Conservation (phyloP, 345 rosid genomes). For the Euclidium syriacum region DNA sequence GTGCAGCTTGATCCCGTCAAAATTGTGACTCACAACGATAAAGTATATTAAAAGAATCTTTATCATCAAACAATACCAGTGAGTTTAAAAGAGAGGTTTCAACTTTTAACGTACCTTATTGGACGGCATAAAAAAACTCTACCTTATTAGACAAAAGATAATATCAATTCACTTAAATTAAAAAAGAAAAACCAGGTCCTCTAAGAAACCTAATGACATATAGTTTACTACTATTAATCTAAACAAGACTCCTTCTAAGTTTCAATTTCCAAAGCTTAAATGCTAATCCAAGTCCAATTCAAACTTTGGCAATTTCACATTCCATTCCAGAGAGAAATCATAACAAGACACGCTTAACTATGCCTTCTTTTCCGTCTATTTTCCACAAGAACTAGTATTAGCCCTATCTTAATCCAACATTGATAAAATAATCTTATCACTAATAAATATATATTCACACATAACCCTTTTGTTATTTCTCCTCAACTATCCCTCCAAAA, state of each 20-base stretch:
- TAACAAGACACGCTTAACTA: conserved; percentile 12
- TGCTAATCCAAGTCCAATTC: not conserved
- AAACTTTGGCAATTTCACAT: not conserved
- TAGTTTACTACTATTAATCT: not conserved
- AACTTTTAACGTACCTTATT: too few species aligned
- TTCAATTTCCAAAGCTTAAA: not conserved
- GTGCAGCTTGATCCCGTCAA: too few species aligned
- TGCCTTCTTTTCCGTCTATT: not conserved
- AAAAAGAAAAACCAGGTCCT: not conserved
- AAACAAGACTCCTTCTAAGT: conserved; percentile 16
- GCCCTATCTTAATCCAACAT: conserved; percentile 2
- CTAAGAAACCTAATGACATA: not conserved
- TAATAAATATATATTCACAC: not conserved
- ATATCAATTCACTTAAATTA: too few species aligned
- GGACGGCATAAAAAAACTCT: too few species aligned
- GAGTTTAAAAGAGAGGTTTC: too few species aligned
- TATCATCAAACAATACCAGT: too few species aligned
- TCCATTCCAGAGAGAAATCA: not conserved
- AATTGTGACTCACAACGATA: too few species aligned
- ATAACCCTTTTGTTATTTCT: not conserved
- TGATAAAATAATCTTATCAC: not conserved
- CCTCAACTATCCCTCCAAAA: not conserved
- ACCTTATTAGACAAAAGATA: too few species aligned
- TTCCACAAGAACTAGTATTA: not conserved
- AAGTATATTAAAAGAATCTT: too few species aligned